Evolutionary conservation across 805 yeast species (phyloP).

Genomic region (Wickerhamiella azymoides): DNA sequence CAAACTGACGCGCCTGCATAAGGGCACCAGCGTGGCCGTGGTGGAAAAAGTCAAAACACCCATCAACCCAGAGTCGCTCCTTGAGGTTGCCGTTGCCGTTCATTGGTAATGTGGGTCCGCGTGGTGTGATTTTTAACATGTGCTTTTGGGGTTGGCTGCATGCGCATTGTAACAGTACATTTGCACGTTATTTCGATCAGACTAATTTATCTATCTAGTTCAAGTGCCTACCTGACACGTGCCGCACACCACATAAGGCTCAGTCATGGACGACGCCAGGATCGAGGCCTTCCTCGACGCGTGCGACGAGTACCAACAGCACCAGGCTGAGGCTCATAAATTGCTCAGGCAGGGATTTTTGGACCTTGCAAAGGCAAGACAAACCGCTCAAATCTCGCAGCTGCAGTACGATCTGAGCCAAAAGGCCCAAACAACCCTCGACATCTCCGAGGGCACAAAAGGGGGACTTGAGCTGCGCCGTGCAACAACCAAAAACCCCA

Average conservation of each 20-base stretch:
- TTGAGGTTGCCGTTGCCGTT: neutral
- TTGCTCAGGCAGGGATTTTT: neutral
- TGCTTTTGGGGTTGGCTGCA: neutral
- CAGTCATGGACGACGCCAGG: too few relatives aligned
- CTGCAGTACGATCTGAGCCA: neutral
- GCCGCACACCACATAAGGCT: too few relatives aligned
- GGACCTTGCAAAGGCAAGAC: conserved; percentile 4
- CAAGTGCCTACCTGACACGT: too few relatives aligned
- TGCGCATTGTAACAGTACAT: neutral
- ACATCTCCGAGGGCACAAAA: neutral
- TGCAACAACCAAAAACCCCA: neutral
- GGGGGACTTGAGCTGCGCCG: neutral
- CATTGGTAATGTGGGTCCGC: neutral
- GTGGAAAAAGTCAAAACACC: conserved; percentile 95
- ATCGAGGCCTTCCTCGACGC: conserved; percentile 1
- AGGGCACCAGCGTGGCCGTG: conserved; percentile 97
- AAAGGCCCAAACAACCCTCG: neutral
- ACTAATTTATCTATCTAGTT: too few relatives aligned
- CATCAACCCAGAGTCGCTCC: conserved; percentile 78
- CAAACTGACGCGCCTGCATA: conserved; percentile 79
- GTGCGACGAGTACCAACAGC: neutral
- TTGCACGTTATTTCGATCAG: too few relatives aligned
- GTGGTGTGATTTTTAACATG: neutral
- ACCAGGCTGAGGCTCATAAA: neutral
- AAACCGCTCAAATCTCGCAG: neutral